Percentiles rank a stretch among this genome's conserved stretches.
These are phyloP conservation scores for Chrysochromulina tobinii DNA, from an alignment of 78 protist species.

Conservation along the genomic window DNA sequence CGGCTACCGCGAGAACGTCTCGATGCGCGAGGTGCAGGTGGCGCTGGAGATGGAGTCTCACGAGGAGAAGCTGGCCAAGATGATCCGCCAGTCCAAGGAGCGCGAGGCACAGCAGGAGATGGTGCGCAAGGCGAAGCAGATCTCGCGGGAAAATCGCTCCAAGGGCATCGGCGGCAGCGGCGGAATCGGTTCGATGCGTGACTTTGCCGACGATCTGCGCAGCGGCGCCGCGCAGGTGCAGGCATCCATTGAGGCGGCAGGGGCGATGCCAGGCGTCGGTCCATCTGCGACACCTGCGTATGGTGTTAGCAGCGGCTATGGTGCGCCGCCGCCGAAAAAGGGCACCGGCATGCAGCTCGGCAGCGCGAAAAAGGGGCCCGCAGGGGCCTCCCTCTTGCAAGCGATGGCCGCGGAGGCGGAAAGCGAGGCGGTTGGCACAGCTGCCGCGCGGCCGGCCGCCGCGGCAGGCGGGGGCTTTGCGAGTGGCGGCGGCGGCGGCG, in stretches of 20 bases:
- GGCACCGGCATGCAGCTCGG: conserved; percentile 16
- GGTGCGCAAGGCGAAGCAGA: conserved; percentile 47
- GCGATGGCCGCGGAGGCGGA: background rate
- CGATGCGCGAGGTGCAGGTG: conserved; percentile 61
- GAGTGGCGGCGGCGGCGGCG: background rate
- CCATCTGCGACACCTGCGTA: no score
- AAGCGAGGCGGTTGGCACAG: background rate
- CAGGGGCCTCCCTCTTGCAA: background rate
- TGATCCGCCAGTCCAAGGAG: conserved; percentile 55
- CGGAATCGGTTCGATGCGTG: background rate
- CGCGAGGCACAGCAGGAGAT: conserved; percentile 62
- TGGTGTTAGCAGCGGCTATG: background rate
- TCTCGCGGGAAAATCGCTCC: conserved; percentile 17
- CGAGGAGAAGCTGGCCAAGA: conserved; percentile 81
- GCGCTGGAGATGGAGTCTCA: conserved; percentile 85
- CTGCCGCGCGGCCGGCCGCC: background rate
- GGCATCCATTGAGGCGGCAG: no score
- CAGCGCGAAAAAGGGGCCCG: background rate
- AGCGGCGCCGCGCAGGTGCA: background rate
- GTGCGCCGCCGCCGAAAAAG: background rate
- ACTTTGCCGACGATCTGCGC: background rate
- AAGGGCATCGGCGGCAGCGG: background rate
- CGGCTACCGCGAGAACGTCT: conserved; percentile 57
- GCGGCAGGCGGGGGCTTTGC: background rate
- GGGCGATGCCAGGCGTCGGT: no score